phyloP scores from a whole-genome alignment of 164 flowering plant species.

The Magnolia officinalis region DNA sequence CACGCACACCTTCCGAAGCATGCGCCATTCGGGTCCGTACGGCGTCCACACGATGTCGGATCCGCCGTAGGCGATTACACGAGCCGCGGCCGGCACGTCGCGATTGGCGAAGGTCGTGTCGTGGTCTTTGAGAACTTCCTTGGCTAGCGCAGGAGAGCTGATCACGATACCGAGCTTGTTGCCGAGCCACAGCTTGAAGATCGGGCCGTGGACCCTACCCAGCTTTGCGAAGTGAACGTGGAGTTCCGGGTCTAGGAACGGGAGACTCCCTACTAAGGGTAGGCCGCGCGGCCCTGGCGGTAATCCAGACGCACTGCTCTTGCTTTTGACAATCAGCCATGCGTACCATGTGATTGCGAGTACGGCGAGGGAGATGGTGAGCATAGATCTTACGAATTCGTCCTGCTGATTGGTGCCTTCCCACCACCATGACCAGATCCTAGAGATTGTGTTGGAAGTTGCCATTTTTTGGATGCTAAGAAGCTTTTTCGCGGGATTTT shows the following conservation, averaged over 20 bases:
- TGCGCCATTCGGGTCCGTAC: conserved; percentile 42
- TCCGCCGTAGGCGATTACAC: conserved; percentile 32
- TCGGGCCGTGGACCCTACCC: conserved; percentile 39
- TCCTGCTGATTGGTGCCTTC: conserved; percentile 3
- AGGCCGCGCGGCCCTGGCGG: conserved; percentile 55
- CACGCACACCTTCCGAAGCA: conserved; percentile 43
- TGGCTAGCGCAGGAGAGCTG: conserved; percentile 36
- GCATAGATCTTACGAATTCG: neutral
- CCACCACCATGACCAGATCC: conserved; percentile 14
- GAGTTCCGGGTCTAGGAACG: conserved; percentile 39
- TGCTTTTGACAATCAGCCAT: neutral
- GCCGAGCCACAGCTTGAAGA: conserved; percentile 37
- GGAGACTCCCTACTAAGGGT: conserved; percentile 50
- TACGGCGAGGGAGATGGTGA: conserved; percentile 1
- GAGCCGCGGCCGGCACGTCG: conserved; percentile 33
- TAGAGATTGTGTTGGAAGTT: neutral
- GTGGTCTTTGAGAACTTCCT: conserved; percentile 41
- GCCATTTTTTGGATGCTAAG: neutral
- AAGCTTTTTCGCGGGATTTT: too few relatives aligned
- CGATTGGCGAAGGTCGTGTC: conserved; percentile 48
- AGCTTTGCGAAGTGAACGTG: conserved; percentile 34
- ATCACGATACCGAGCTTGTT: conserved; percentile 32
- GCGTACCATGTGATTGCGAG: conserved; percentile 2
- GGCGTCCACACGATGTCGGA: conserved; percentile 36
- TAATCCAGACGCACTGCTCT: conserved; percentile 17